phyloP scores from a whole-genome alignment of 2,329 filamentous ascomycete species.

The Fusarium anguioides region DNA sequence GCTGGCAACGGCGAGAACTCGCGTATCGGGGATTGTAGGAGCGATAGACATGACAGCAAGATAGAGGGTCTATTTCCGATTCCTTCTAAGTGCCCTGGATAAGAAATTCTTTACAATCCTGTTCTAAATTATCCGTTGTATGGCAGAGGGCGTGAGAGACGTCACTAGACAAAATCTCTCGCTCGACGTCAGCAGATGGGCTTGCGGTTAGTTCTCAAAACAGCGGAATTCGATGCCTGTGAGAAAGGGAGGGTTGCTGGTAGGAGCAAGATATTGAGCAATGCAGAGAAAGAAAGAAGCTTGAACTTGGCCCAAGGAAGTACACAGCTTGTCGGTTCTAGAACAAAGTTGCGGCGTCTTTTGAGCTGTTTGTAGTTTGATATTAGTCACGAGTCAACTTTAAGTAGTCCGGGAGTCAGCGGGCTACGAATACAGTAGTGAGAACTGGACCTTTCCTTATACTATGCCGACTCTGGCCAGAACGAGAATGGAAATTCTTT shows the following conservation, averaged over 20 bases:
- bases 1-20: constrained; percentile 88
- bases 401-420: not conserved
- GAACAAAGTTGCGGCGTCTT: constrained; percentile 12
- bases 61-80: not conserved
- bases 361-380: constrained; percentile 10
- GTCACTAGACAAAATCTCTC: constrained; percentile 25
- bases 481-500: not conserved
- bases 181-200: constrained; percentile 10
- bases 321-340: not conserved
- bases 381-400: constrained; percentile 30
- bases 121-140: not conserved
- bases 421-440: not conserved
- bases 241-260: not conserved
- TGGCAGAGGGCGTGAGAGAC: constrained; percentile 12
- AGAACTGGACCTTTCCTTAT: not conserved
- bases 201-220: not conserved
- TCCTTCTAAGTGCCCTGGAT: not conserved
- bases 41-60: constrained; percentile 35
- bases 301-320: not conserved
- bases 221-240: not conserved
- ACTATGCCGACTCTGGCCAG: not conserved
- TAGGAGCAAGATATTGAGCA: not conserved
- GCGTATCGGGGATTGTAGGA: constrained; percentile 64
- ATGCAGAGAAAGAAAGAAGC: not conserved
- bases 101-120: not conserved